These are phyloP conservation scores for Byssochlamys sp. DNA, from an alignment of 2,329 filamentous ascomycete genomes.

Conservation along the genomic window DNA sequence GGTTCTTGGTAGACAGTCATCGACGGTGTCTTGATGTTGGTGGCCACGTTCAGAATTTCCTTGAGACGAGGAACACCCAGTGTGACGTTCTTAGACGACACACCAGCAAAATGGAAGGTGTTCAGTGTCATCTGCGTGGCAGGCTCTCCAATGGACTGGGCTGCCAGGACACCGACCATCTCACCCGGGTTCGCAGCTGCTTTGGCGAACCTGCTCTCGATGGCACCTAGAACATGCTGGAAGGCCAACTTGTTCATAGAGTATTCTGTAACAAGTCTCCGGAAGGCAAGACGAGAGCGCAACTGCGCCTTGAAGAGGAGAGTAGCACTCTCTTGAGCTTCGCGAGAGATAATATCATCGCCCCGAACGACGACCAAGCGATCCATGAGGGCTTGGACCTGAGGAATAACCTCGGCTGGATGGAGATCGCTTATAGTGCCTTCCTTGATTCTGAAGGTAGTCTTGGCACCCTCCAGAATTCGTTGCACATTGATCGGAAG, in stretches of 20 bases:
- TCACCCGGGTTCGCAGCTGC: constrained; percentile 85
- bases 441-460: constrained; percentile 81
- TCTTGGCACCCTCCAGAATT: constrained; percentile 81
- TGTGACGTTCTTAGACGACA: constrained; percentile 98
- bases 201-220: constrained; percentile 79
- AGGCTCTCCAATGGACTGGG: constrained; percentile 96
- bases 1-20: constrained; percentile 83
- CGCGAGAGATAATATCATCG: constrained; percentile 66
- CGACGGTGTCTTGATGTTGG: constrained; percentile 95
- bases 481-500: constrained; percentile 84
- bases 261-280: constrained; percentile 77
- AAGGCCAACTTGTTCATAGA: constrained; percentile 84
- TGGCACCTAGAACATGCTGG: constrained; percentile 79
- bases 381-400: constrained; percentile 64
- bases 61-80: constrained; percentile 97
- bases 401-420: constrained; percentile 75
- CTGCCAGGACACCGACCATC: constrained; percentile 96
- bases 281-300: constrained; percentile 82
- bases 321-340: constrained; percentile 82
- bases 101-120: constrained; percentile 99
- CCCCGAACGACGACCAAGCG: constrained; percentile 80
- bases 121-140: constrained; percentile 99
- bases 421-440: constrained; percentile 79
- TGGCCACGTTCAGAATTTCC: constrained; percentile 96
- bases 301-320: constrained; percentile 86